phyloP scores from a whole-genome alignment of 768 basidiomycete genomes.

The Lentinula boryana region DNA sequence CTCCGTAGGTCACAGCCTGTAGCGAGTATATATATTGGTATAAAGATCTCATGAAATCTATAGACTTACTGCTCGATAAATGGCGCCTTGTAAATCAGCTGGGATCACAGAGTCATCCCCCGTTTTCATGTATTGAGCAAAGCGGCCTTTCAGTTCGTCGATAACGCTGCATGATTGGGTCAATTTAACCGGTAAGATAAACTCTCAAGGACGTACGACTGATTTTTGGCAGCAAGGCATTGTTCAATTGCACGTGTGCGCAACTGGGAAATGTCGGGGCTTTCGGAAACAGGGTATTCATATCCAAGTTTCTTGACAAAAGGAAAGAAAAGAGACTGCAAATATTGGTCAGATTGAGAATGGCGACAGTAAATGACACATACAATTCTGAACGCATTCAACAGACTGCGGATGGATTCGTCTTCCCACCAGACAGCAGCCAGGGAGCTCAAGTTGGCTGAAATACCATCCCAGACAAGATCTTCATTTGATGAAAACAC shows the following conservation, averaged over 20 bases:
- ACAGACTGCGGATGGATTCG: slow-evolving; percentile 26
- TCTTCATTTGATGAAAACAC: slow-evolving; percentile 24
- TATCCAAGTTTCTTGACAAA: slow-evolving; percentile 56
- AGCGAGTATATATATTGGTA: not conserved
- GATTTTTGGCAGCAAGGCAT: slow-evolving; percentile 39
- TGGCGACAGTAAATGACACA: slow-evolving; percentile 12
- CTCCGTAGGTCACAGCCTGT: slow-evolving; percentile 72
- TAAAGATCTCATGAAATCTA: not conserved
- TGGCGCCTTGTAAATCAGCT: slow-evolving; percentile 63
- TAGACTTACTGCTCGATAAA: slow-evolving; percentile 45
- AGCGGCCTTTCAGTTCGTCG: slow-evolving; percentile 50
- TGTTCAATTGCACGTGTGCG: slow-evolving; percentile 50
- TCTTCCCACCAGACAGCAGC: slow-evolving; percentile 64
- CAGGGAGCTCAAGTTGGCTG: slow-evolving; percentile 36
- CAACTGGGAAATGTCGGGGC: slow-evolving; percentile 48
- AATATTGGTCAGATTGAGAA: not conserved
- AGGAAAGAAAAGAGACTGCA: slow-evolving; percentile 43
- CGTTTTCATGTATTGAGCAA: slow-evolving; percentile 63
- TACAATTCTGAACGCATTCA: slow-evolving; percentile 37
- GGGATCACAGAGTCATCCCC: slow-evolving; percentile 78
- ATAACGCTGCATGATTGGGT: slow-evolving; percentile 36
- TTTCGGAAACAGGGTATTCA: slow-evolving; percentile 45
- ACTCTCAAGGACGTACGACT: slow-evolving; percentile 17
- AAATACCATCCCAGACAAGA: slow-evolving; percentile 55
- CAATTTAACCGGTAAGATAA: no score